Percentiles rank a stretch among this genome's conserved stretches.
Evolutionary conservation across 768 basidiomycete genomes (phyloP).

Genomic region (Termitomyces sp.): DNA sequence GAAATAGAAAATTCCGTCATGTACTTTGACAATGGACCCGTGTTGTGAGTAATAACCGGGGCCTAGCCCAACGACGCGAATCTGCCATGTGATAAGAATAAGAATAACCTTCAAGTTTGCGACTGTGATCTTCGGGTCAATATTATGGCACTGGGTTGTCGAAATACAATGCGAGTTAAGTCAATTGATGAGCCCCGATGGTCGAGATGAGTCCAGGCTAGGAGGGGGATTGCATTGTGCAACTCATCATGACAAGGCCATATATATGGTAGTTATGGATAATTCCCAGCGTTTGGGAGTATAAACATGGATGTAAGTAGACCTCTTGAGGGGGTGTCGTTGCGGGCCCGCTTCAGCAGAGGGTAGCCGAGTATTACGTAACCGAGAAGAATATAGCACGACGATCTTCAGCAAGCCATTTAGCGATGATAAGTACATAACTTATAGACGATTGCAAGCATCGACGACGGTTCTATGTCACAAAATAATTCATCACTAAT

Average conservation of each 20-base stretch:
- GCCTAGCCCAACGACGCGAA: neutral
- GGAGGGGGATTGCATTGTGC: too few relatives aligned
- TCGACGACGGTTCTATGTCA: constrained; percentile 16
- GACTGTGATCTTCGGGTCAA: neutral
- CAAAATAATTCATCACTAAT: constrained; percentile 23
- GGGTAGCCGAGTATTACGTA: too few relatives aligned
- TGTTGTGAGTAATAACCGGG: neutral
- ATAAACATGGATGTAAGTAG: too few relatives aligned
- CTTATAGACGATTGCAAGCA: neutral
- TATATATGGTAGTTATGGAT: too few relatives aligned
- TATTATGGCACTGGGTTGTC: neutral
- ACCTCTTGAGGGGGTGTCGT: too few relatives aligned
- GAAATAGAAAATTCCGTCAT: neutral
- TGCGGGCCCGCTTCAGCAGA: too few relatives aligned
- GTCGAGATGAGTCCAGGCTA: neutral
- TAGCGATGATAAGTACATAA: neutral
- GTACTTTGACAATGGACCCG: neutral
- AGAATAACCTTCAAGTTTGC: neutral
- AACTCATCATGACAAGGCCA: too few relatives aligned
- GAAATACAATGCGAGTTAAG: neutral
- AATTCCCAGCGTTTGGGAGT: neutral
- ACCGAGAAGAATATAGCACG: neutral
- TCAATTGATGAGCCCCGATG: neutral
- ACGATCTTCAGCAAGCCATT: neutral
- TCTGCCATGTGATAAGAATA: neutral